Evolutionary conservation across 2,329 filamentous ascomycete species (phyloP), one percentile per base, ranked within the genome.

Genomic region (Colletotrichum trifolii): DNA sequence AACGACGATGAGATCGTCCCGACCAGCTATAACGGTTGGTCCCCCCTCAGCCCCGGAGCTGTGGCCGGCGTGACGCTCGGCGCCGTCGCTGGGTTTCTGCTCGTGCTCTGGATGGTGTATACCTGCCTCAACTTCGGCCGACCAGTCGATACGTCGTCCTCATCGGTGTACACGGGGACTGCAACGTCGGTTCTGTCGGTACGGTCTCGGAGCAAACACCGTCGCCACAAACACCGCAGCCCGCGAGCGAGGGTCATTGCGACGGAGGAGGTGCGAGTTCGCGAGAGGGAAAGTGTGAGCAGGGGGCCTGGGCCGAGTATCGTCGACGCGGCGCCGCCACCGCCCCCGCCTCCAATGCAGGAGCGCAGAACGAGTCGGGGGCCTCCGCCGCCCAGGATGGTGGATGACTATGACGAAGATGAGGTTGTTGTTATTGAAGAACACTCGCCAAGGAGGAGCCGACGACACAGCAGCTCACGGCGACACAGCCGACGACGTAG

Each of bases 101-200:
- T 88, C 39, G 67, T 87, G 11, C 74, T 87, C 36, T 82, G 83
- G 73, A 71, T 87, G 11, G 68, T 87, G 61, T 86, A 85, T 72
- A 78, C 80, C 2, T 78, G 77, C n/a, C 74, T 85, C 36, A 81
- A 82, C 64, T 77, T 81, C 36, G 78, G 77, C 1, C 80, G 78
- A 2, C 70, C 75, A 42, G 72, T 73, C 58, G 59, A 61, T 17
- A 42, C 54, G 25, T 59, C 64, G 13, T 67, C 68, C 25, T 61
- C 71, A 11, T 57, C 63, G 5, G 59, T 66, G n/a, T 48, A 68
- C 56, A 66, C 72, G 38, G 66, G 69, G 40, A 69, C 70, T 54
- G 59, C 64, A 3, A 57, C 54, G 5, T 66, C 69, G 64, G 40
- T 71, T 69, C 54, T 71, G 47, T 64, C 69, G 36, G 70, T 70